Percentiles rank a stretch among this genome's conserved stretches.
Conservation (phyloP, 2,329 filamentous ascomycete species). For the Hymenoscyphus repandus region DNA sequence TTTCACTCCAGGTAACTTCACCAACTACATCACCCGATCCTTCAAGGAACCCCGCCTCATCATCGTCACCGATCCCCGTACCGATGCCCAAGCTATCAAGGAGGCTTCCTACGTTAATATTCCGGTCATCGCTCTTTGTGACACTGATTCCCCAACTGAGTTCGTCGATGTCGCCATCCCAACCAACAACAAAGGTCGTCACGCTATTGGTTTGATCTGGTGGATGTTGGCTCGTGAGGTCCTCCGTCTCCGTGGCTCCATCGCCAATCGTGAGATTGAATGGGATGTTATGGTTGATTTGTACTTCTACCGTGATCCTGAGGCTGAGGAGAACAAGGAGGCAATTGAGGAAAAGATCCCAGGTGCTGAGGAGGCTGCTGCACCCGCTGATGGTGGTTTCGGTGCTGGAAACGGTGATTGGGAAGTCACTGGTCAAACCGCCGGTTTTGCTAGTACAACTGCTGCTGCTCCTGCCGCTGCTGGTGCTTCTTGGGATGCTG, state of each 20-base stretch:
- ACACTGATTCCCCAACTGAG: constrained; percentile 99
- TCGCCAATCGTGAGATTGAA: constrained; percentile 90
- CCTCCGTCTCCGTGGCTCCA: constrained; percentile 95
- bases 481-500: constrained; percentile 58
- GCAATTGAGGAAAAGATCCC: constrained; percentile 87
- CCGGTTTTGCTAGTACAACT: constrained; percentile 48
- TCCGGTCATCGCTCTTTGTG: constrained; percentile 97
- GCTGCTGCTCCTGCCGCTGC: constrained; percentile 59
- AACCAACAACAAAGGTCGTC: constrained; percentile 99
- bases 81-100: constrained; percentile 99
- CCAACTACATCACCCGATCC: constrained; percentile 99
- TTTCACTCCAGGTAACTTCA: constrained; percentile 99
- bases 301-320: constrained; percentile 99
- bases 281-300: constrained; percentile 99
- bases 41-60: constrained; percentile 99
- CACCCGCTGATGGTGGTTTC: constrained; percentile 74
- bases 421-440: constrained; percentile 61
- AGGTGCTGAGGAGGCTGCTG: constrained; percentile 59
- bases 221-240: constrained; percentile 99
- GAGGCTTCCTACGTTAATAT: constrained; percentile 99
- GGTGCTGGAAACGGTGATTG: constrained; percentile 62
- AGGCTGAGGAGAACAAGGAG: constrained; percentile 99
- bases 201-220: constrained; percentile 98
- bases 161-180: constrained; percentile 99
- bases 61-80: constrained; percentile 98